A percentile compares a stretch with the other conserved stretches of the same genome.
Conservation (phyloP, 768 basidiomycete species). For the Agrocybe pediades region DNA sequence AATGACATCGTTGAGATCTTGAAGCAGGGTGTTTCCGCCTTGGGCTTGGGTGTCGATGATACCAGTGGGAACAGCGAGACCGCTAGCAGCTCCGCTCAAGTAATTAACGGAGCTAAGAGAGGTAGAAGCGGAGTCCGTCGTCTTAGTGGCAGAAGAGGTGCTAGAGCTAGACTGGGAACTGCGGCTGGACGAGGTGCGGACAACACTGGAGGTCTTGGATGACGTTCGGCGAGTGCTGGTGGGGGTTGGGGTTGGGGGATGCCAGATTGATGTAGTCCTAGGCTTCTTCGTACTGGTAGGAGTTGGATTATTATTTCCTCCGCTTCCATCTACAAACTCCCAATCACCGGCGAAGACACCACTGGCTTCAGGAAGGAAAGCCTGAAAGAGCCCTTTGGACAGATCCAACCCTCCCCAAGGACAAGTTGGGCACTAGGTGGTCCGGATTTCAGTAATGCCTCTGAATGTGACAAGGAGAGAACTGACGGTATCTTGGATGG, state of each 20-base stretch:
- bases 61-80: constrained; percentile 32
- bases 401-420: constrained; percentile 69
- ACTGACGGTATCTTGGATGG: constrained; percentile 63
- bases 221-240: constrained; percentile 19
- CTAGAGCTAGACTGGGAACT: constrained; percentile 24
- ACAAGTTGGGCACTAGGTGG: constrained; percentile 65
- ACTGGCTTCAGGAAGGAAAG: constrained; percentile 46
- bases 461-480: not conserved
- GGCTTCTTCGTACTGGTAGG: not conserved
- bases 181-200: not conserved
- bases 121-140: constrained; percentile 23
- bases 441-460: constrained; percentile 2
- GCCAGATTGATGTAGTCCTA: constrained; percentile 4
- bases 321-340: constrained; percentile 46
- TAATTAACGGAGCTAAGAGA: constrained; percentile 19
- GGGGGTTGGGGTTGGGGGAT: constrained; percentile 9
- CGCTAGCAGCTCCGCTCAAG: constrained; percentile 27
- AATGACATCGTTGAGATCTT: constrained; percentile 32
- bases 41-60: constrained; percentile 13
- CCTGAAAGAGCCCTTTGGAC: constrained; percentile 62
- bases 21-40: constrained; percentile 18
- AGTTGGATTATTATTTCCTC: constrained; percentile 3
- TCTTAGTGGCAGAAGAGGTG: constrained; percentile 22
- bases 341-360: constrained; percentile 68
- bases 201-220: not conserved